Conservation (phyloP, 1,284 basidiomycete genomes). For the Trichosporon sp. region DNA sequence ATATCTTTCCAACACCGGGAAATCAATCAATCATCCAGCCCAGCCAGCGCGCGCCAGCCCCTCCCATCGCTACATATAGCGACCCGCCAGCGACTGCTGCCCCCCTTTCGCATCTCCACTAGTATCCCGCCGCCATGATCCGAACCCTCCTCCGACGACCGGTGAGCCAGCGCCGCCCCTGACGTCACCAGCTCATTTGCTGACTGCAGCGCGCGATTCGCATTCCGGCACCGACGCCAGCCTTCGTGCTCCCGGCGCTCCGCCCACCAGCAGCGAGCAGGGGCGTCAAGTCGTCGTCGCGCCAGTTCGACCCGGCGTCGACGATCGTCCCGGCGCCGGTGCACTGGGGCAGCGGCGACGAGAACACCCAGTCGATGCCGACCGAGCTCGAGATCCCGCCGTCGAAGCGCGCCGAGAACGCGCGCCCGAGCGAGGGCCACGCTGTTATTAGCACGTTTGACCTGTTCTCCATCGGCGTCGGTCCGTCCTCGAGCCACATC, state of each 20-base stretch:
- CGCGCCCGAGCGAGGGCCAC: slow-evolving; percentile 57
- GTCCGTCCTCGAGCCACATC: slow-evolving; percentile 55
- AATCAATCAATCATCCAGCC: not conserved
- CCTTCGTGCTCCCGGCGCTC: not conserved
- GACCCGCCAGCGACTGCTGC: not conserved
- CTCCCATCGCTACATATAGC: not conserved
- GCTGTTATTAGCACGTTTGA: slow-evolving; percentile 92
- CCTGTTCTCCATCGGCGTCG: slow-evolving; percentile 82
- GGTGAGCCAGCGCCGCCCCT: not conserved
- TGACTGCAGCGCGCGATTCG: not conserved
- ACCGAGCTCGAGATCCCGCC: slow-evolving; percentile 16
- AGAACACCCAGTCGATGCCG: not conserved
- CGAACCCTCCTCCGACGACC: not conserved
- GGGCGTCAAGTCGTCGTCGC: not conserved
- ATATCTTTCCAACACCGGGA: not conserved
- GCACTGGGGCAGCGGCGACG: not conserved
- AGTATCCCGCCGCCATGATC: not conserved
- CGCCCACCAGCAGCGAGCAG: not conserved
- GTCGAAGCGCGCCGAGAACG: slow-evolving; percentile 16
- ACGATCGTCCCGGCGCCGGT: slow-evolving; percentile 3
- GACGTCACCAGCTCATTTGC: not conserved
- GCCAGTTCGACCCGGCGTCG: not conserved
- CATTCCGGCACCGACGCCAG: not conserved
- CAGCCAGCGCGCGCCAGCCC: no score
- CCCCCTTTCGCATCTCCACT: not conserved